phyloP scores from a whole-genome alignment of 2,329 filamentous ascomycete species.

The Colletotrichum echinochloae region DNA sequence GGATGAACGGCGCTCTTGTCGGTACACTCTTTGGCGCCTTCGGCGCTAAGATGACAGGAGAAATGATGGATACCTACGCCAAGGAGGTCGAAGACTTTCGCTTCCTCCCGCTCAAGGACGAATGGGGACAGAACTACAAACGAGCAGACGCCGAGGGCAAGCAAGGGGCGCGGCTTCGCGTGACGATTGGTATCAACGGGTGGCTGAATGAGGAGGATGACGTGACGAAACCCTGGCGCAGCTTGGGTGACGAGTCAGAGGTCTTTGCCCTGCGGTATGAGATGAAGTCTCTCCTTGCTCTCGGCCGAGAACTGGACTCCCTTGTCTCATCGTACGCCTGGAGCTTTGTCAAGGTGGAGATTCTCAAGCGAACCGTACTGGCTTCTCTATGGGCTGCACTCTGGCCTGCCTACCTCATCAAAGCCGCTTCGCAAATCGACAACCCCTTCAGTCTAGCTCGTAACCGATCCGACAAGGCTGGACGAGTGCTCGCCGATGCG shows the following conservation, averaged over 20 bases:
- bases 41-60: constrained; percentile 81
- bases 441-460: constrained; percentile 86
- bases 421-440: constrained; percentile 76
- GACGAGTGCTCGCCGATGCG: constrained; percentile 82
- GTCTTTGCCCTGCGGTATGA: constrained; percentile 89
- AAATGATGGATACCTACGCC: constrained; percentile 90
- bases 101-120: constrained; percentile 78
- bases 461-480: constrained; percentile 83
- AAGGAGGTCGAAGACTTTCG: constrained; percentile 84
- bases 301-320: constrained; percentile 78
- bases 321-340: constrained; percentile 83
- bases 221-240: constrained; percentile 82
- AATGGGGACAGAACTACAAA: constrained; percentile 52
- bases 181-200: constrained; percentile 88
- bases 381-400: constrained; percentile 75
- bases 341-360: constrained; percentile 77
- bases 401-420: constrained; percentile 76
- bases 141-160: constrained; percentile 45
- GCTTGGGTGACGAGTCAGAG: constrained; percentile 77
- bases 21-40: constrained; percentile 91
- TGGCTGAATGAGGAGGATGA: constrained; percentile 84
- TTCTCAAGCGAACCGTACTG: constrained; percentile 79
- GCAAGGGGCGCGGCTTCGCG: constrained; percentile 69
- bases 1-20: constrained; percentile 86
- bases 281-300: constrained; percentile 78